Percentiles rank a stretch among this genome's conserved stretches.
These are phyloP conservation scores for Scutellaria galericulata DNA, from an alignment of 257 asterid genomes.

Conservation along the genomic window DNA sequence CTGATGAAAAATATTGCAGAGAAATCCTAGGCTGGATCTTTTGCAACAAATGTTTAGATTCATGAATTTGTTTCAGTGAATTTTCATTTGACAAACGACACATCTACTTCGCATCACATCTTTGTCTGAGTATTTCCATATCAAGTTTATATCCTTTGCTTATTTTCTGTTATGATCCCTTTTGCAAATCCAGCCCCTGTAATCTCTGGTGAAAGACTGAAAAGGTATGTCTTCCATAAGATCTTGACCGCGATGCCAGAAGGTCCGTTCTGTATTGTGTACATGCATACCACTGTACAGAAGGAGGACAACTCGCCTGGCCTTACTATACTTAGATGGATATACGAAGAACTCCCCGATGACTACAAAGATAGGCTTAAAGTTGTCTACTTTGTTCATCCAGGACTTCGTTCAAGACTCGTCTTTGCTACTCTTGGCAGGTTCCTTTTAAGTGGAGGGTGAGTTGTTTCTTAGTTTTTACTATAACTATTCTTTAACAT, in stretches of 20 bases:
- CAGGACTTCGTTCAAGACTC: conserved; percentile 86
- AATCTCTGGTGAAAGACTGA: conserved; percentile 77
- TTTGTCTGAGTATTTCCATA: neutral
- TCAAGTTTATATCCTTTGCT: conserved; percentile 13
- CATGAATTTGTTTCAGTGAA: neutral
- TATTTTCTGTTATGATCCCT: conserved; percentile 19
- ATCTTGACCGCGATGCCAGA: conserved; percentile 64
- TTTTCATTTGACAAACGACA: neutral
- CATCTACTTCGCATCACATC: neutral
- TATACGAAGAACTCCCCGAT: conserved; percentile 79
- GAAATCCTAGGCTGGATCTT: too few species aligned
- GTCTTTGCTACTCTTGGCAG: conserved; percentile 92
- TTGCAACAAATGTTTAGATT: neutral
- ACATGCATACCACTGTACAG: conserved; percentile 84
- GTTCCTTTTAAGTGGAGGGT: conserved; percentile 90
- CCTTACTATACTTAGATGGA: conserved; percentile 85
- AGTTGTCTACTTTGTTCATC: conserved; percentile 87
- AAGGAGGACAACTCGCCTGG: conserved; percentile 93
- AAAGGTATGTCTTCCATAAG: conserved; percentile 71
- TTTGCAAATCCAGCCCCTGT: conserved; percentile 59
- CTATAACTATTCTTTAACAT: neutral
- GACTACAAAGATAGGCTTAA: conserved; percentile 83
- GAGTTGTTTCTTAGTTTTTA: conserved; percentile 36
- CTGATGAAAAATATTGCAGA: neutral
- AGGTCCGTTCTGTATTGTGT: conserved; percentile 88